Evolutionary conservation across 1,284 basidiomycete species (phyloP).

Genomic region (Malassezia pachydermatis): DNA sequence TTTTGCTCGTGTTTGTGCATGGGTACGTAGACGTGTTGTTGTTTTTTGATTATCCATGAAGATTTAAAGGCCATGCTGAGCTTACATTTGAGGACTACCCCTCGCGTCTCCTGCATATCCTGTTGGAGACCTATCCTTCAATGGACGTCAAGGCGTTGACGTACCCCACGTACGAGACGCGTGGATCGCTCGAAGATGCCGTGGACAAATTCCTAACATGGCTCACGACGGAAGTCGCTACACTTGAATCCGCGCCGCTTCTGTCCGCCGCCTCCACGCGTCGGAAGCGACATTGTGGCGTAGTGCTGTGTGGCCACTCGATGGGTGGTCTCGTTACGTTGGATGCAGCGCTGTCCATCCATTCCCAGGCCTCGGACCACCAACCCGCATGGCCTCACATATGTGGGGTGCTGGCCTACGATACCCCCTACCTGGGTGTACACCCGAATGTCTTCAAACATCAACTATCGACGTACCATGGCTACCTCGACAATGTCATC

Average conservation of each 20-base stretch:
- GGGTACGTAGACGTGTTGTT: too few species aligned
- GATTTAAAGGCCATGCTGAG: conserved; percentile 63
- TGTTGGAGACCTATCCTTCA: conserved; percentile 53
- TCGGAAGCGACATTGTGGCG: not conserved
- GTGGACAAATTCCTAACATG: conserved; percentile 25
- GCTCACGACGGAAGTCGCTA: conserved; percentile 63
- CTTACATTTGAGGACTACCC: conserved; percentile 68
- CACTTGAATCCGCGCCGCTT: conserved; percentile 59
- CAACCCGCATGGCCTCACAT: conserved; percentile 62
- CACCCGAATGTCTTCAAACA: conserved; percentile 80
- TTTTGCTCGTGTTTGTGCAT: conserved; percentile 17
- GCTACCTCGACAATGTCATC: conserved; percentile 4
- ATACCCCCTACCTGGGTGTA: conserved; percentile 59
- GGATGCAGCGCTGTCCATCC: conserved; percentile 58
- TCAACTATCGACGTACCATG: conserved; percentile 60
- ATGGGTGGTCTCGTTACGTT: conserved; percentile 58
- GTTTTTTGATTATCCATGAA: too few species aligned
- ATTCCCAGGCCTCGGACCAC: conserved; percentile 52
- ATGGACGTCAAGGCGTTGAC: conserved; percentile 62
- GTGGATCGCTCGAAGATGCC: conserved; percentile 37
- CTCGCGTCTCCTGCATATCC: conserved; percentile 63
- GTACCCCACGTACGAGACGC: conserved; percentile 81
- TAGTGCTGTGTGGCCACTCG: conserved; percentile 79
- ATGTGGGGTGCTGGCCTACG: conserved; percentile 70
- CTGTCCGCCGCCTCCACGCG: too few species aligned